phyloP scores from a whole-genome alignment of 176 grass and related monocot genomes.

The Oropetium thomaeum region DNA sequence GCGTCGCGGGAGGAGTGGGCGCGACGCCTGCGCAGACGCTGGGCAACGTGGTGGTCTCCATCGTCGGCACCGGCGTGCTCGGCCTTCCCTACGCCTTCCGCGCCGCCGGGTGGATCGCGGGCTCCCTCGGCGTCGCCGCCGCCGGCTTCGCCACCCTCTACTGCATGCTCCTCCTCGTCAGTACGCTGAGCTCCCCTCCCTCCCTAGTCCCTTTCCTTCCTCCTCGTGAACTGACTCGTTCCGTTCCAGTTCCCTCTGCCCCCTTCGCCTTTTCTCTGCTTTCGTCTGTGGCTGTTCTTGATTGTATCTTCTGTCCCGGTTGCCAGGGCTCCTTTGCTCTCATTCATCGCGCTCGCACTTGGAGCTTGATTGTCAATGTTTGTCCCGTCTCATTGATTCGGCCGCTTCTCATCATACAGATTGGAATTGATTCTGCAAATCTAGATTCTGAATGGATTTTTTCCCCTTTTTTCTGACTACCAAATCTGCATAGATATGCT shows the following conservation, averaged over 20 bases:
- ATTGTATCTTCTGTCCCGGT: not conserved
- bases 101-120: constrained; percentile 67
- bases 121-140: constrained; percentile 58
- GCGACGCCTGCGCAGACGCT: constrained; percentile 70
- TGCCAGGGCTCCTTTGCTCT: no score
- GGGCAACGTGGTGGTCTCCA: constrained; percentile 85
- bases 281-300: not conserved
- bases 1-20: constrained; percentile 24
- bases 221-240: no score
- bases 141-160: constrained; percentile 64
- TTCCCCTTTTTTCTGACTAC: not conserved
- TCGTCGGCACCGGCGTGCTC: constrained; percentile 84
- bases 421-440: not conserved
- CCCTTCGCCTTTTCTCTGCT: no score
- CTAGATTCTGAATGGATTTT: not conserved
- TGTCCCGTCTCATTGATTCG: not conserved
- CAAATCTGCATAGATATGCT: not conserved
- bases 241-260: no score
- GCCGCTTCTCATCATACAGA: not conserved
- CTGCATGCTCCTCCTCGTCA: constrained; percentile 94
- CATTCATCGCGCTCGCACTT: not conserved
- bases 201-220: no score
- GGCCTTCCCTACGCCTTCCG: constrained; percentile 88
- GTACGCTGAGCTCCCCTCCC: not conserved
- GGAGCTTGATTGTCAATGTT: not conserved